Base-by-base conservation (phyloP, 2,329 filamentous ascomycete genomes). In the Trichoderma polysporum region DNA sequence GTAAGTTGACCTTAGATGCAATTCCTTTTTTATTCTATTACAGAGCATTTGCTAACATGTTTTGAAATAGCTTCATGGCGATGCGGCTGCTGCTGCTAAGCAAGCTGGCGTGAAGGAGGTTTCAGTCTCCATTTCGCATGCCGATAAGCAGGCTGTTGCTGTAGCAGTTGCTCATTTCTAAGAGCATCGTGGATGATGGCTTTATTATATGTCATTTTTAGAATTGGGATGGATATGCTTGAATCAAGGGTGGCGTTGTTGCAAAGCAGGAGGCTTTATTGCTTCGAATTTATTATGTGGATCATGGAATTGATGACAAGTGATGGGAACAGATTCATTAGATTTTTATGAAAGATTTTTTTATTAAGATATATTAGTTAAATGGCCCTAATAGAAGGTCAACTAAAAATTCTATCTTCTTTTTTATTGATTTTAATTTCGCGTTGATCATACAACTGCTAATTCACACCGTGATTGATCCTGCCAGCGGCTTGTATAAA, bases 111-210 rank as follows among this genome's bases (percentile, higher is more conserved):
- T 98, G 50, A 97, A 94, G 84, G 88, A 89, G 65, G 90, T 98
- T 71, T 94, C 86, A 71, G 91, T 99, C 72, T 97, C 93, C 76
- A 97, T 99, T 76, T 97, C 94, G 73, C 96, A 99, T 81, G 95
- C 91, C 45, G 94, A 98, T 73, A 90, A 86, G 68, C 95, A 99
- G 81, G 94, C 95, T 69, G 94, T 98, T 75, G 94, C 95, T 53
- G 92, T 99, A 74, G 95, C 96, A 2, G 91, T 97, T 68, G 90
- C 93, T 65, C 90, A 88, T 66, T 91, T 95, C 75, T 93, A 87
- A 77, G 15, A 37, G 12, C 35, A 52, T 12, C 27, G 35, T 27
- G 19, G 35, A 63, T 13, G 58, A 61, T 64, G 37, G 17, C 52
- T 54, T 37, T 6, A 22, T 49, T 37, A 17, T 8, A 19, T 52